A percentile compares a stretch with the other conserved stretches of the same genome.
phyloP scores from a whole-genome alignment of 2,329 filamentous ascomycete species.

The Rhynchosporium agropyri region DNA sequence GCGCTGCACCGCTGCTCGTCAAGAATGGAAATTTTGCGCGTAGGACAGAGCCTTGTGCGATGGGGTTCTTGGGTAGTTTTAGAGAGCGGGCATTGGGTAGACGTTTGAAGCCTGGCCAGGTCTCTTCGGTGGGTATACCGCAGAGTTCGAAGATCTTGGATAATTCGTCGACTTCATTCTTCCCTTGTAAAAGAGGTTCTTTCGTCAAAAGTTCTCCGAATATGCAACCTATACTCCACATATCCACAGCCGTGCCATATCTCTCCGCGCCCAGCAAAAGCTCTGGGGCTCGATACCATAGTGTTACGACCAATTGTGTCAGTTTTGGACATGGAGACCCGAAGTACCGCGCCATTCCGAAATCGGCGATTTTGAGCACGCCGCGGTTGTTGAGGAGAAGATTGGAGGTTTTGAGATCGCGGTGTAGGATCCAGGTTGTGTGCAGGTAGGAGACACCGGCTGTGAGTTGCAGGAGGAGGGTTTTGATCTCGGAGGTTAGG shows the following conservation, averaged over 20 bases:
- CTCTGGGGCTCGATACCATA: slow-evolving; percentile 96
- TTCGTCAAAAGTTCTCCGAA: slow-evolving; percentile 88
- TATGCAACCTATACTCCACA: slow-evolving; percentile 97
- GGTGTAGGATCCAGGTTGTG: slow-evolving; percentile 86
- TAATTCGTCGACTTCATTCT: slow-evolving; percentile 90
- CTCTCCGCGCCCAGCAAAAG: slow-evolving; percentile 77
- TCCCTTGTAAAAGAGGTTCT: slow-evolving; percentile 81
- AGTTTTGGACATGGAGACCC: slow-evolving; percentile 77
- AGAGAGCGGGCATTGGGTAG: slow-evolving; percentile 85
- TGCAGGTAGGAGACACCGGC: slow-evolving; percentile 85
- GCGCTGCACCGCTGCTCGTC: slow-evolving; percentile 69
- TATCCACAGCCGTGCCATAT: slow-evolving; percentile 80
- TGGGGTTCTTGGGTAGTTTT: slow-evolving; percentile 60
- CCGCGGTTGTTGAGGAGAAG: slow-evolving; percentile 95
- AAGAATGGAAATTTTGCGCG: slow-evolving; percentile 80
- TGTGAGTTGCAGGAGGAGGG: slow-evolving; percentile 79
- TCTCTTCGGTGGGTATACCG: slow-evolving; percentile 78
- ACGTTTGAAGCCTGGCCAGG: slow-evolving; percentile 84
- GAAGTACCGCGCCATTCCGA: slow-evolving; percentile 94
- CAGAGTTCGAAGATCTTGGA: slow-evolving; percentile 87
- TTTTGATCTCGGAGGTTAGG: slow-evolving; percentile 89
- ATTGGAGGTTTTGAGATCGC: slow-evolving; percentile 92
- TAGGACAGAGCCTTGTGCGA: slow-evolving; percentile 55
- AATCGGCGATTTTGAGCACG: slow-evolving; percentile 93
- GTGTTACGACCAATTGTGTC: slow-evolving; percentile 90